Percentiles rank a stretch among this genome's conserved stretches.
phyloP scores from a whole-genome alignment of 1,284 basidiomycete species.

The Ceratobasidium sp. region DNA sequence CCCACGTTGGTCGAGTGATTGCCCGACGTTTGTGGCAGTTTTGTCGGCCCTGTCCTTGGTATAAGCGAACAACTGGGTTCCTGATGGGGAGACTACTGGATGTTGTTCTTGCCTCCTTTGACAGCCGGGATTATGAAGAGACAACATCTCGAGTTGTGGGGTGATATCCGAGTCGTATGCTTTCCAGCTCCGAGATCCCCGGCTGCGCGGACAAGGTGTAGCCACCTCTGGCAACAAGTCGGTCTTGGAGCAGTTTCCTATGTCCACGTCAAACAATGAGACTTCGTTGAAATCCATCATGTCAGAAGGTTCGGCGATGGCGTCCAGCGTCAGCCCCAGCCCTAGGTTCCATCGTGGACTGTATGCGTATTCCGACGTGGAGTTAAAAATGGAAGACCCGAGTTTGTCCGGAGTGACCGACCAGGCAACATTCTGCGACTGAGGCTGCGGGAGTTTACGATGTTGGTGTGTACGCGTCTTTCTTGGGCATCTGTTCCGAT shows the following conservation, averaged over 20 bases:
- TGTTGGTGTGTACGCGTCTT: neutral
- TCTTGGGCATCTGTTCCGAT: neutral
- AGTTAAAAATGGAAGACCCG: neutral
- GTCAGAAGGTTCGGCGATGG: neutral
- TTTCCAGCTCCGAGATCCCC: no score
- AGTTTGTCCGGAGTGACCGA: neutral
- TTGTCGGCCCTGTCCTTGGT: neutral
- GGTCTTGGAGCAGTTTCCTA: neutral
- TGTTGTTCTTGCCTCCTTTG: neutral
- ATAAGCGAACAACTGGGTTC: neutral
- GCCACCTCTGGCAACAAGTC: neutral
- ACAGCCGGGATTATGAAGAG: neutral
- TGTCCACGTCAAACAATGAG: neutral
- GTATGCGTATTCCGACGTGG: neutral
- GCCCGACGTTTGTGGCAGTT: neutral
- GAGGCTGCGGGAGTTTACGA: neutral
- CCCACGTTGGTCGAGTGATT: neutral
- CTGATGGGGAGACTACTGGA: neutral
- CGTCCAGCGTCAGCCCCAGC: constrained; percentile 15
- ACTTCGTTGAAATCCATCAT: neutral
- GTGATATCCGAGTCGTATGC: neutral
- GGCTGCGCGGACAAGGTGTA: neutral
- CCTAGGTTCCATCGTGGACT: constrained; percentile 15
- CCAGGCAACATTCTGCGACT: neutral
- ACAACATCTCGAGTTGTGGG: neutral